phyloP scores from a whole-genome alignment of 2,329 filamentous ascomycete species.

The Cladosporium colombiae region DNA sequence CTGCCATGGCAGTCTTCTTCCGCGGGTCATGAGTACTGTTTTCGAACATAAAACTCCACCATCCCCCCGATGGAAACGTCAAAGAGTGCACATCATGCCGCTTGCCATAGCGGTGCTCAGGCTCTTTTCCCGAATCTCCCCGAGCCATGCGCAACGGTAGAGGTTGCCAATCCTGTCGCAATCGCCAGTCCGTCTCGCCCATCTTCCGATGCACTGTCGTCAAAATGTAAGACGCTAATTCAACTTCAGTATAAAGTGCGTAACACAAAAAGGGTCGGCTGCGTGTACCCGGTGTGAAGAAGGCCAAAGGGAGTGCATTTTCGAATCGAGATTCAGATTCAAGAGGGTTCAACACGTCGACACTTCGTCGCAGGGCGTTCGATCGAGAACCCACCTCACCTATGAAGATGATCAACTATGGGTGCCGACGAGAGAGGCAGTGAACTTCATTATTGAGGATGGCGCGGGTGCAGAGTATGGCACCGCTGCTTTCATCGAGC shows the following conservation, averaged over 20 bases:
- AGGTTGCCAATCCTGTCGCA: conserved; percentile 29
- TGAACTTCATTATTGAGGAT: conserved; percentile 28
- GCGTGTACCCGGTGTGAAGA: conserved; percentile 28
- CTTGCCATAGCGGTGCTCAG: not conserved
- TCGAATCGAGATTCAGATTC: conserved; percentile 28
- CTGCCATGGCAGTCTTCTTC: not conserved
- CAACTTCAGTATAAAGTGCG: conserved; percentile 25
- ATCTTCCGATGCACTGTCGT: not conserved
- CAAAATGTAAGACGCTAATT: not conserved
- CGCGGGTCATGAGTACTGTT: not conserved
- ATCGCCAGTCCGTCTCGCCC: conserved; percentile 22
- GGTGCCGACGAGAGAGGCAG: conserved; percentile 26
- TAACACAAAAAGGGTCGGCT: conserved; percentile 23
- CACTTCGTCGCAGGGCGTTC: conserved; percentile 15
- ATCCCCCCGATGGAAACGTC: not conserved
- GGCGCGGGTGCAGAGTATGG: conserved; percentile 26
- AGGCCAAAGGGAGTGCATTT: conserved; percentile 24
- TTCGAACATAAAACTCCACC: not conserved
- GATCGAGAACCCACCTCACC: conserved; percentile 21
- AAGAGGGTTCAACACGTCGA: conserved; percentile 27
- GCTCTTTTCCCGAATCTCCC: too few species aligned
- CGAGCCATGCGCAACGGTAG: conserved; percentile 28
- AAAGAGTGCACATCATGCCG: not conserved
- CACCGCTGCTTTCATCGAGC: conserved; percentile 24
- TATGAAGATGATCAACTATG: conserved; percentile 26